Evolutionary conservation across 306 rosid genomes (phyloP).

Genomic region (Lablab purpureus): DNA sequence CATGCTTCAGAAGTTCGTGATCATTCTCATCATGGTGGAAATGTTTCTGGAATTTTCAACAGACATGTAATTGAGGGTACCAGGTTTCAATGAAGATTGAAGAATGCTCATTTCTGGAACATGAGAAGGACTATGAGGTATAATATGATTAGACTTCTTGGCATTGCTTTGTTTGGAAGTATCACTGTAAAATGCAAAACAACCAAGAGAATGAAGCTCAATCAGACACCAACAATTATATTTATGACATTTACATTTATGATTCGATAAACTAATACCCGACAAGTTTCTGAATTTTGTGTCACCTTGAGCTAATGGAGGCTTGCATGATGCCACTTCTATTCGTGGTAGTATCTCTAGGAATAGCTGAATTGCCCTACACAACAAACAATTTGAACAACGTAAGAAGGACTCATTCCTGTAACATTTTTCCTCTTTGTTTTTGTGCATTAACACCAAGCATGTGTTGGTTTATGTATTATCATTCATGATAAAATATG

Average conservation of each 20-base stretch:
- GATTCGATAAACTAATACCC: slow-evolving; percentile 36
- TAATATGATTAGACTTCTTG: slow-evolving; percentile 26
- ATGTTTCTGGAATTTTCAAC: slow-evolving; percentile 47
- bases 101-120: slow-evolving; percentile 36
- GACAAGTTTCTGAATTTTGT: slow-evolving; percentile 27
- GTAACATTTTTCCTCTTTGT: not conserved
- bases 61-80: slow-evolving; percentile 41
- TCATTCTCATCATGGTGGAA: slow-evolving; percentile 41
- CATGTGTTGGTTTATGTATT: not conserved
- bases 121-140: slow-evolving; percentile 25
- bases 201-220: slow-evolving; percentile 12
- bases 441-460: not conserved
- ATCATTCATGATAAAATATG: not conserved
- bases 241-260: not conserved
- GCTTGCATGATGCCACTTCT: slow-evolving; percentile 26
- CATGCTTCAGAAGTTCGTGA: slow-evolving; percentile 48
- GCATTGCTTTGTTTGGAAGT: slow-evolving; percentile 7
- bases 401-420: slow-evolving; percentile 3
- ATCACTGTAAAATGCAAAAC: slow-evolving; percentile 38
- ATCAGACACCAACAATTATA: slow-evolving; percentile 9
- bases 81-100: slow-evolving; percentile 40
- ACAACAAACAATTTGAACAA: slow-evolving; percentile 1
- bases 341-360: slow-evolving; percentile 36
- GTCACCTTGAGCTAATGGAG: slow-evolving; percentile 30
- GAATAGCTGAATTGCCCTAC: slow-evolving; percentile 50